These are phyloP conservation scores for Alternaria burnsii DNA, from an alignment of 2,329 filamentous ascomycete genomes.

Conservation along the genomic window DNA sequence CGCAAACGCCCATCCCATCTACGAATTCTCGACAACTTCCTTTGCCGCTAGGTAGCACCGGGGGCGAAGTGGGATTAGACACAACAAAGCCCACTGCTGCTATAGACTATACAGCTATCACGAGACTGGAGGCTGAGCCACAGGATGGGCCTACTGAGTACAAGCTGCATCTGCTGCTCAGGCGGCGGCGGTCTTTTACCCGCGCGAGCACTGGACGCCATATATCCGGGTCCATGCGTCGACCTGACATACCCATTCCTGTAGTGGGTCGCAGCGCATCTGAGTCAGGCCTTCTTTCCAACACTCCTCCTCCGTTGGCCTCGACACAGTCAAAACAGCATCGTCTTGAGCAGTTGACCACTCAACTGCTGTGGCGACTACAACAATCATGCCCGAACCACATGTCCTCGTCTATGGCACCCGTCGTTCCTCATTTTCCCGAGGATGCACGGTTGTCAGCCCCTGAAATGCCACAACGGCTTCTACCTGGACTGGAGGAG, in stretches of 20 bases:
- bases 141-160: constrained; percentile 96
- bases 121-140: constrained; percentile 85
- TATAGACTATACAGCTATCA: constrained; percentile 59
- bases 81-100: constrained; percentile 10
- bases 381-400: constrained; percentile 96
- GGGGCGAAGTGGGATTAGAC: constrained; percentile 10
- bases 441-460: constrained; percentile 70
- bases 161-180: constrained; percentile 88
- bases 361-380: constrained; percentile 91
- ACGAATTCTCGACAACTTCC: constrained; percentile 29
- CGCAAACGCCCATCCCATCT: constrained; percentile 23
- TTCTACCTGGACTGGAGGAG: constrained; percentile 83
- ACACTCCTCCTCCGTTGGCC: constrained; percentile 54
- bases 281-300: constrained; percentile 37
- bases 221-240: constrained; percentile 62
- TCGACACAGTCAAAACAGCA: constrained; percentile 79
- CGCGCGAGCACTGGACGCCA: constrained; percentile 72
- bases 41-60: constrained; percentile 17
- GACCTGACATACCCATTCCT: constrained; percentile 42
- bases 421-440: constrained; percentile 78
- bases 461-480: constrained; percentile 61
- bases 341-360: constrained; percentile 88
- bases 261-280: constrained; percentile 40
- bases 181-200: constrained; percentile 77
- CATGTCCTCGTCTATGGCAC: constrained; percentile 76